Evolutionary conservation across 2,329 filamentous ascomycete genomes (phyloP), one percentile per base, ranked within the genome.

Genomic region (Alternaria arbusti): DNA sequence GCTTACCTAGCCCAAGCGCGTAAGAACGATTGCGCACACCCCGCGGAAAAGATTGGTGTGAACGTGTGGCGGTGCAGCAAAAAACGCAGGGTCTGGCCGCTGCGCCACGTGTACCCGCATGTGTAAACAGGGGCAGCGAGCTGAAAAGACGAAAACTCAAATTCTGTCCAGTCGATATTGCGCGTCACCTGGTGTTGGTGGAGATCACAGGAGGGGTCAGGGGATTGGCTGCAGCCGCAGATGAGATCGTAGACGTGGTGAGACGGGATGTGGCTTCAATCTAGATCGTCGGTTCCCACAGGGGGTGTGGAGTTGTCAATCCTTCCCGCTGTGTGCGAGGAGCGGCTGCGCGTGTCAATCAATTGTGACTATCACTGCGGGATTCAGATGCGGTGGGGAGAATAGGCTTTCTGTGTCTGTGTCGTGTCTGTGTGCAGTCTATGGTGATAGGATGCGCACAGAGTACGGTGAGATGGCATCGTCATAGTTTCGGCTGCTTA

Each of bases 41-140:
- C 30, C 56, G 23, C 59, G 43, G 43, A 32, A 43, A n/a, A 52
- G 57, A 54, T 11, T 22, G 49, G 28, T 6, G 10, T 36, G 28
- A 47, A 54, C 43, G n/a, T 49, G 59, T 62, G 59, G 59, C 59
- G 50, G 55, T 59, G 59, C 40, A 45, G 10, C 10, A 6, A 22
- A 26, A 32, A 13, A 56, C 25, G 32, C 30, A 47, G 49, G 45
- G 50, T 54, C 54, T 30, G 28, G 43, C 4, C 22, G 46, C 49
- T 59, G 55, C 59, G 44, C 62, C 61, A 64, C 64, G 63, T 66
- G 30, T 8, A 62, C 47, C 54, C 57, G 66, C 57, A 68, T 58
- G 25, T 56, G 50, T 36, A 46, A 52, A 67, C 66, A 68, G 43
- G 66, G 68, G 66, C 44, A n/a, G 49, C 36, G 52, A 70, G 69